Evolutionary conservation across 148 eudicot species (phyloP), one percentile per base, ranked within the genome.

Genomic region (Rhododendron kiyosumense): DNA sequence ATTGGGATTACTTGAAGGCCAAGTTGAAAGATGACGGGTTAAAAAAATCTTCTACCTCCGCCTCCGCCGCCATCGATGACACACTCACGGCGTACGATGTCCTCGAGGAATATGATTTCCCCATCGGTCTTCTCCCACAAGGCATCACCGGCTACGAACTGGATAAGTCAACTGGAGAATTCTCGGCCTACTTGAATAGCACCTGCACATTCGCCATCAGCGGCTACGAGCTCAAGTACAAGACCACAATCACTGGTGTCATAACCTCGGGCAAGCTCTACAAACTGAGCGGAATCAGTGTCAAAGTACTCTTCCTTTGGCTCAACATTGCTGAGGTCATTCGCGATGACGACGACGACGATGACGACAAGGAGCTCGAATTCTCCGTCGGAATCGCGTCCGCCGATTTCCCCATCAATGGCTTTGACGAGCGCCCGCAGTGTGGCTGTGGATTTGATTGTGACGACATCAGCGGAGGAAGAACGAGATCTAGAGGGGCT

Each of bases 371-470:
- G 41, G 87, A 91, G 15, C 71, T 91, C 1, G 87, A 85, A 11
- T 86, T 90, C 73, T 90, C 90, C 3, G 91, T 90, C 13, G 91
- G 91, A 20, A 78, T 90, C 13, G 86, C 81, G 5, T 90, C 91
- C 28, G 91, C 90, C 22, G 63, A 78, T 36, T 90, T 90, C 49
- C 18, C 82, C 45, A 49, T 88, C 51, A 86, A 90, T 43, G 87
- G 84, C 43, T 90, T 90, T 41, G 67, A 18, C 30, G 89, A 90
- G 86, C 24, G 79, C 2, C 91, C 91, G 0, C 86, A 86, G 75
- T 90, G 91, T 48, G 91, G 91, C 14, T 90, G 91, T 45, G 91
- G 91, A n/a, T 90, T 90, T 45, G 89, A 90, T 52, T 90, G 91
- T 10, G 71, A 9, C 30, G 71, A 65, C 46, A 86, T 32, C 22